Evolutionary conservation across 768 basidiomycete species (phyloP), one percentile per base, ranked within the genome.

Genomic region (Flagelloscypha sp.): DNA sequence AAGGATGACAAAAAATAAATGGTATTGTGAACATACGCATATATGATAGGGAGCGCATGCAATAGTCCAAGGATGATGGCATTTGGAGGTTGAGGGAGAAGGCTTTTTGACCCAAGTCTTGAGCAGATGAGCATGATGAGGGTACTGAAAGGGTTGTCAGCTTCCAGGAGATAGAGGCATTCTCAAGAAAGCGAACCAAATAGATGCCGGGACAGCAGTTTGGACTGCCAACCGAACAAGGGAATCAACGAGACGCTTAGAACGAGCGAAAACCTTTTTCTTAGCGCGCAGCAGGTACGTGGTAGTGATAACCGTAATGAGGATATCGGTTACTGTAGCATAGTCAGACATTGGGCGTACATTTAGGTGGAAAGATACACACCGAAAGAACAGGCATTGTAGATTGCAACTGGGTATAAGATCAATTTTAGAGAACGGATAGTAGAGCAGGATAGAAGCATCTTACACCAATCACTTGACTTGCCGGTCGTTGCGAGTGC

Each of bases 321-420:
- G 37, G 31, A 38, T 8, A 18, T 38, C 37, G 18, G 37, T 32
- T 5, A 32, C 38, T 39, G 9, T 17, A n/a, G 20, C 3, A 7
- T 9, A 17, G 15, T 8, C 15, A 17, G 15, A 16, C 18, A n/a
- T n/a, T n/a, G n/a, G n/a, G n/a, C n/a, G n/a, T n/a, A n/a, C n/a
- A n/a, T n/a, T n/a, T n/a, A n/a, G n/a, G n/a, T n/a, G n/a, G n/a
- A n/a, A 22, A 7, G 19, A 25, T 16, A 37, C 36, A 16, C 17
- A 38, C 37, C 37, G 23, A 39, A 39, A 18, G 31, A 28, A 24
- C 38, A 27, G 20, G 27, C 22, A 4, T 33, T 21, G 24, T 39
- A 33, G 12, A 39, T 17, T 17, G 33, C 24, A 23, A 39, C 38
- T 39, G 19, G 15, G 30, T 17, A 25, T 4, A 22, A 11, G 23